Conservation (phyloP, 139 green algal species). For the Micromonas commoda region DNA sequence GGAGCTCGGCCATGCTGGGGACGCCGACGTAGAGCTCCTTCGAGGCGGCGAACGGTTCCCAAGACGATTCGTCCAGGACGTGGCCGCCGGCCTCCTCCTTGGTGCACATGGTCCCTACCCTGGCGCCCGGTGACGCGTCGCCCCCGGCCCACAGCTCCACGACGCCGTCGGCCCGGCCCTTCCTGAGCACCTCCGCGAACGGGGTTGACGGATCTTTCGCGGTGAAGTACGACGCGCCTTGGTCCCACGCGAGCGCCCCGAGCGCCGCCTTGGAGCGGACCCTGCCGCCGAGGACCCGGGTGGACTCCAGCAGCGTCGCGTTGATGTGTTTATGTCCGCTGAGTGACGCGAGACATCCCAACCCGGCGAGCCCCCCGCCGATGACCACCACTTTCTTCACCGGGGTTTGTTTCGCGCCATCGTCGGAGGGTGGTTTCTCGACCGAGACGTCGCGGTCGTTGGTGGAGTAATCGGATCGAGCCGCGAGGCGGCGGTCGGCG, state of each 20-base stretch:
- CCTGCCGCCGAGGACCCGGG: neutral
- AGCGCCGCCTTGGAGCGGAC: neutral
- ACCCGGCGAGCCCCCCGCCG: neutral
- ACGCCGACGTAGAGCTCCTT: neutral
- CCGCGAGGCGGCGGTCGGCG: too few relatives aligned
- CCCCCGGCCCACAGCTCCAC: neutral
- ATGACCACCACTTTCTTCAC: neutral
- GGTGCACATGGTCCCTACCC: neutral
- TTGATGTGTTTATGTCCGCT: neutral
- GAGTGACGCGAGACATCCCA: neutral
- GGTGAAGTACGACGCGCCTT: neutral
- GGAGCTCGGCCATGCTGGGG: neutral
- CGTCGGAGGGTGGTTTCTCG: neutral
- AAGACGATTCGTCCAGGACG: neutral
- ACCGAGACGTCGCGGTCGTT: too few relatives aligned
- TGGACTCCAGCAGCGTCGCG: neutral
- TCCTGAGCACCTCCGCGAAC: neutral
- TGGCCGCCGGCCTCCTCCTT: too few relatives aligned
- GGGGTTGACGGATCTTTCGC: neutral
- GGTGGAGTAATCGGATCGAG: too few relatives aligned
- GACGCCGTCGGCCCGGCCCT: neutral
- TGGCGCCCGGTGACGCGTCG: too few relatives aligned
- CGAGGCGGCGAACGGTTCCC: neutral
- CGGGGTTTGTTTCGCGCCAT: neutral
- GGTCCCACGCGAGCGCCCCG: neutral